phyloP scores from a whole-genome alignment of 1,284 basidiomycete species.

The Cryptococcus sp. region DNA sequence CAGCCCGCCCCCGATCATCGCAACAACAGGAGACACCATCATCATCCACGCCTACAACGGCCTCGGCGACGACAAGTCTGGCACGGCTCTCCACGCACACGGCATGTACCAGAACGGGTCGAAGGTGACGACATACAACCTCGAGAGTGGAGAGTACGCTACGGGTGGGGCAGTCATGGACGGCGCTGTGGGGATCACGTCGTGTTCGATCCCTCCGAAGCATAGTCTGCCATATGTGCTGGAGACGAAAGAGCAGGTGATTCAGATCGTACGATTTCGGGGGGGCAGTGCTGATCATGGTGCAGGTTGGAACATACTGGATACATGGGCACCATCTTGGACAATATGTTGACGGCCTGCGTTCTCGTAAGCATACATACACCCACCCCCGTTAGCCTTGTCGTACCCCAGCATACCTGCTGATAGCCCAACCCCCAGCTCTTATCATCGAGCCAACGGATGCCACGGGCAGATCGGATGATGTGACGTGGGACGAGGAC shows the following conservation, averaged over 20 bases:
- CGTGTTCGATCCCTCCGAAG: constrained; percentile 82
- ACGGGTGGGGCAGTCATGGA: constrained; percentile 50
- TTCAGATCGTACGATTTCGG: background rate
- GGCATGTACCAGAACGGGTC: constrained; percentile 87
- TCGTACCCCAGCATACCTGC: background rate
- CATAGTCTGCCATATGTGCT: constrained; percentile 71
- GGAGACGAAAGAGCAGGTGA: constrained; percentile 69
- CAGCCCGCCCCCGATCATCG: constrained; percentile 73
- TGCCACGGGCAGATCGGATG: constrained; percentile 50
- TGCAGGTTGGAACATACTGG: constrained; percentile 75
- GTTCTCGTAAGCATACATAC: constrained; percentile 38
- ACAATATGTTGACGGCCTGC: constrained; percentile 67
- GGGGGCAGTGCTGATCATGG: background rate
- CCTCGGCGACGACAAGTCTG: constrained; percentile 59
- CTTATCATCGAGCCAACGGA: constrained; percentile 65
- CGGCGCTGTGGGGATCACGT: constrained; percentile 73
- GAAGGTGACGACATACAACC: constrained; percentile 58
- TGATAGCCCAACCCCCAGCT: constrained; percentile 39
- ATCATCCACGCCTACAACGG: constrained; percentile 67
- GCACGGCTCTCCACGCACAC: constrained; percentile 64
- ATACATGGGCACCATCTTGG: constrained; percentile 65
- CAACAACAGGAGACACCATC: constrained; percentile 62
- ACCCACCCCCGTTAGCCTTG: background rate
- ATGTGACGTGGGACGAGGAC: constrained; percentile 76
- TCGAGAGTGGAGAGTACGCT: too few relatives aligned